Evolutionary conservation across 768 basidiomycete genomes (phyloP).

Genomic region (Collybiopsis luxurians): DNA sequence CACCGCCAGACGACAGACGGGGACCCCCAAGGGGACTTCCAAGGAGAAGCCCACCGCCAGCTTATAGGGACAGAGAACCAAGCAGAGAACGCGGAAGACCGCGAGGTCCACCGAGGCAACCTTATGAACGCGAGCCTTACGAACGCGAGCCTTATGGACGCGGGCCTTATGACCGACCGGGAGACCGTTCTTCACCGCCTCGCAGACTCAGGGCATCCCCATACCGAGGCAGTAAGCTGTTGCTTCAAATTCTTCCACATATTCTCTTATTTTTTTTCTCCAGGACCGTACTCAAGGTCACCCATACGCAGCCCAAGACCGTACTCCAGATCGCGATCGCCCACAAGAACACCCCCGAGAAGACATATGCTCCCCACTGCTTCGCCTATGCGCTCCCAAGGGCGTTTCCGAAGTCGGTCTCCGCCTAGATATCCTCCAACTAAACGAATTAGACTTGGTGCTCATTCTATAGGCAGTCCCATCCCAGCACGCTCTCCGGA

Average conservation of each 20-base stretch:
- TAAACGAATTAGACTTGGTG: conserved; percentile 5
- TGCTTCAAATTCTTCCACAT: not conserved
- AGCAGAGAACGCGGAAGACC: conserved; percentile 1
- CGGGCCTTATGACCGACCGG: not conserved
- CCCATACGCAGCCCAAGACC: not conserved
- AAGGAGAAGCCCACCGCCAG: too few species aligned
- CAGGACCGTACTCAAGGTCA: not conserved
- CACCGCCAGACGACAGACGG: not conserved
- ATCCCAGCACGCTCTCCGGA: not conserved
- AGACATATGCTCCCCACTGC: not conserved
- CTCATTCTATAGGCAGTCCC: conserved; percentile 4
- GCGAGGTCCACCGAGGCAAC: not conserved
- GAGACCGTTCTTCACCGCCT: not conserved
- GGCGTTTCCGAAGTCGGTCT: not conserved
- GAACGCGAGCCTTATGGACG: too few species aligned
- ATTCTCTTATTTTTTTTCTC: not conserved
- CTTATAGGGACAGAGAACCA: not conserved
- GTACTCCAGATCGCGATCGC: not conserved
- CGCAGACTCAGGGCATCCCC: not conserved
- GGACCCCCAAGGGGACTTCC: not conserved
- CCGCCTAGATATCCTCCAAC: not conserved
- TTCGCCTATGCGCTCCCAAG: not conserved
- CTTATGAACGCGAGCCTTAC: not conserved
- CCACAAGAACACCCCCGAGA: not conserved
- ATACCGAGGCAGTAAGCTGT: not conserved